Evolutionary conservation across 148 eudicot genomes (phyloP), one percentile per base, ranked within the genome.

Genomic region (Diospyros lotus): DNA sequence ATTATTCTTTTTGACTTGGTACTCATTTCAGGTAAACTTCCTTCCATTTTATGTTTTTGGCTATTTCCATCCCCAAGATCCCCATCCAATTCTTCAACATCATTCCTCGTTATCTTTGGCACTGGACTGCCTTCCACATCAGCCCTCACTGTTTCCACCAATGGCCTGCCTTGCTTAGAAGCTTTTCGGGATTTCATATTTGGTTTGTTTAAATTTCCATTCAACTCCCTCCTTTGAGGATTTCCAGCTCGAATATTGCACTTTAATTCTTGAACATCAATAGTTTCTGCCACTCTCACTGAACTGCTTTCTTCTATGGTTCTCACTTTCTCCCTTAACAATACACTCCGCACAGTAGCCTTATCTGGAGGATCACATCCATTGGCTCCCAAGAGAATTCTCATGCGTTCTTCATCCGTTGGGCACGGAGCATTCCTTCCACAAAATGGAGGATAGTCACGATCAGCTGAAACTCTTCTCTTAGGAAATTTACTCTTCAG

Each of bases 391-490:
- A 71, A 68, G 43, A 17, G 51, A 70, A 75, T 64, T 28, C 63
- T 69, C 51, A 0, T 41, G 1, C 61, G 67, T 71, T 82, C 76
- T 44, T 80, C 79, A 64, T 70, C 80, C 58, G 64, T 63, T 9
- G 65, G 79, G 75, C 43, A 53, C 66, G 77, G 76, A 63, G 79
- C 87, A 79, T 82, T 80, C 58, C 70, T 60, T 76, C 93, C 92
- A 85, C 92, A 88, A 42, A 84, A 83, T 76, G 87, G 87, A 80
- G 98, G 98, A 60, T 86, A 90, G 72, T 85, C 87, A 72, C 96
- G 89, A 68, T 64, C 75, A 54, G 92, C 90, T 46, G 83, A 89
- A 68, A 90, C 92, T 64, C 82, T 86, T 76, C 85, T 88, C 43
- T 40, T 80, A 60, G 85, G 87, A 81, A 71, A 80, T 44, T 82